Base-by-base conservation (phyloP, 306 rosid species). In the Vachellia pachyceras region DNA sequence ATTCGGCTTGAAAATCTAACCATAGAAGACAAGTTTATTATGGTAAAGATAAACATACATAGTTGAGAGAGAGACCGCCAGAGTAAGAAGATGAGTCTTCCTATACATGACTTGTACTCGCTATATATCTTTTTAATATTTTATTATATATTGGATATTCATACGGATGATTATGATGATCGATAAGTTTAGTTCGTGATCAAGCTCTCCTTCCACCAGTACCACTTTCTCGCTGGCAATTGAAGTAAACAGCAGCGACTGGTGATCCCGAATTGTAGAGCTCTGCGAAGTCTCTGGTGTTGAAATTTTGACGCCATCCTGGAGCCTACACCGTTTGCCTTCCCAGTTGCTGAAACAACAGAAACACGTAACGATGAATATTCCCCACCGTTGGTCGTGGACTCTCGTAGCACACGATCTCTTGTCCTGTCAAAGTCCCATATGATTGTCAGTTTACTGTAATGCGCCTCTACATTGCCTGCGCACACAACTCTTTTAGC, bases 251-350 rank as follows among this genome's bases (percentile, higher is more conserved):
- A 9, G 95, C 91, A 0, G 97, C 90, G 23, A 90, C 98, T 0
- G 98, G 97, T 45, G 71, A 82, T 6, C 98, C 98, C n/a, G 92
- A 91, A 78, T 90, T 92, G 42, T 90, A 92, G 80, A 87, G 82
- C 81, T 90, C 90, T 0, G 98, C 94, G 55, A 94, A 92, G 79
- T 90, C 94, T 91, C 76, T 83, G 0, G 95, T 90, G 39, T 88
- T 87, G 82, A 92, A 94, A 54, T 94, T 90, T 52, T 94, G 98
- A 63, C 97, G 92, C 97, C 98, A 92, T 5, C 95, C 97, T 0
- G 98, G 95, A 39, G 94, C 90, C 33, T 87, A 78, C 40, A 92
- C 89, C 0, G 89, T 87, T 35, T 89, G 90, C 80, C 97, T 85
- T n/a, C 94, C 82, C 7, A 72, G 37, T 35, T 94, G 98, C 7